Evolutionary conservation across 495 filamentous ascomycete genomes (phyloP), one percentile per base, ranked within the genome.

Genomic region (Penicillium salamii): DNA sequence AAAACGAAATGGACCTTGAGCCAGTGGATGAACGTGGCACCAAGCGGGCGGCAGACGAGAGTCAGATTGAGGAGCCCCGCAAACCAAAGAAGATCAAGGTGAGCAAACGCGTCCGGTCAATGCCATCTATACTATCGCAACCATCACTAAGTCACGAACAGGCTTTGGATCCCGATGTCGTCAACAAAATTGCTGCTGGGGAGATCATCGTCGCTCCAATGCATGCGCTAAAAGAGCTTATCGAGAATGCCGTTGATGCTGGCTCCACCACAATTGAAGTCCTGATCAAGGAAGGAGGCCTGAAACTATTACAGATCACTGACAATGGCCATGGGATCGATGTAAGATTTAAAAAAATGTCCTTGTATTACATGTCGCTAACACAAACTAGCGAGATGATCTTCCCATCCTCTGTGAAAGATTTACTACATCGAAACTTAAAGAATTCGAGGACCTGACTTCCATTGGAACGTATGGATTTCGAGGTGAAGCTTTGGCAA

Each of bases 131-230:
- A 35, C 13, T 43, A 32, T 20, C 13, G 20, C 3, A 36, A 20
- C 12, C 29, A 23, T 14, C 24, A 15, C 32, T 49, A 12, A 40
- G 15, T 42, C 45, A 37, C 43, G 18, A 13, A 13, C 39, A 96
- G 89, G 86, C 91, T 21, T 81, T 99, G 14, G 88, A 96, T 63
- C 86, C 88, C 61, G 90, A 96, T 76, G 95, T 99, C 33, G 89
- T 97, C 49, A 97, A 97, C 73, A 97, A 97, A 71, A 99, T 99
- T 57, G 95, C 95, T 7, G 95, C 95, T n/a, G 95, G 95, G 13
- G 95, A 99, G 64, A 99, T 97, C 52, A 97, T 99, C 43, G 90
- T 97, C 42, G 93, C 95, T 9, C 95, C 95, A 18, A 91, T 97
- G 50, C 90, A 99, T 64, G 95, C 95, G 15, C 70, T 99, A 24